Evolutionary conservation across 306 rosid genomes (phyloP).

Genomic region (Glycyrrhiza uralensis): DNA sequence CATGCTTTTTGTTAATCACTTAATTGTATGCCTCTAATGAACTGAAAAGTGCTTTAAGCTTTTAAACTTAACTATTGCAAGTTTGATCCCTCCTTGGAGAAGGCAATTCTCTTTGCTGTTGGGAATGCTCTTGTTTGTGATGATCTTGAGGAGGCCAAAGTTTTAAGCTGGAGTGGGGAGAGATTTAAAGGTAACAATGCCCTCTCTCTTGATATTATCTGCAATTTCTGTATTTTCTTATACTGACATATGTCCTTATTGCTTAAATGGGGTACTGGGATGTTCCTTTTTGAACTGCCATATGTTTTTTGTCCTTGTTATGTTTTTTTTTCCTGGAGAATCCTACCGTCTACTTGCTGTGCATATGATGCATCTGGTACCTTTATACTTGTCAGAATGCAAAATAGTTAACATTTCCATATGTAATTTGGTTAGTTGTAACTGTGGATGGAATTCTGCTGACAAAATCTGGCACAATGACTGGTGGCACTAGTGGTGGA

Average conservation of each 20-base stretch:
- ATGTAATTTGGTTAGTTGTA: constrained; percentile 65
- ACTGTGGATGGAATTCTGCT: constrained; percentile 95
- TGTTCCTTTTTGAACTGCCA: constrained; percentile 5
- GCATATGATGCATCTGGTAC: constrained; percentile 1
- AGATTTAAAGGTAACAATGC: constrained; percentile 75
- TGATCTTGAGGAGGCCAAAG: constrained; percentile 89
- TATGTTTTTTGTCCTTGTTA: constrained; percentile 3
- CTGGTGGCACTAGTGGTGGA: constrained; percentile 99
- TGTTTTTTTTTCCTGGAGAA: constrained; percentile 3
- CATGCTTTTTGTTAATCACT: constrained; percentile 11
- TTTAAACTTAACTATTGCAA: constrained; percentile 74
- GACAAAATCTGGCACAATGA: constrained; percentile 97
- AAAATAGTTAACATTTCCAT: constrained; percentile 7
- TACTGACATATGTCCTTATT: constrained; percentile 1
- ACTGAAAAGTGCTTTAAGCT: constrained; percentile 21
- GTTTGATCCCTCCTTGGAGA: constrained; percentile 91
- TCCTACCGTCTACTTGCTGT: neutral
- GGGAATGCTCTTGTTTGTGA: constrained; percentile 99
- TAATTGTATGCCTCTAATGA: neutral
- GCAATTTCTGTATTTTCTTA: neutral
- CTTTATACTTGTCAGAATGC: constrained; percentile 12
- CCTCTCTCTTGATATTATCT: neutral
- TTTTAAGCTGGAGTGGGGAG: constrained; percentile 94
- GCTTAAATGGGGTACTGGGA: neutral
- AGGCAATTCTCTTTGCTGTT: constrained; percentile 92